These are phyloP conservation scores for Aspergillus sp. DNA, from an alignment of 2,329 filamentous ascomycete genomes.

Conservation along the genomic window DNA sequence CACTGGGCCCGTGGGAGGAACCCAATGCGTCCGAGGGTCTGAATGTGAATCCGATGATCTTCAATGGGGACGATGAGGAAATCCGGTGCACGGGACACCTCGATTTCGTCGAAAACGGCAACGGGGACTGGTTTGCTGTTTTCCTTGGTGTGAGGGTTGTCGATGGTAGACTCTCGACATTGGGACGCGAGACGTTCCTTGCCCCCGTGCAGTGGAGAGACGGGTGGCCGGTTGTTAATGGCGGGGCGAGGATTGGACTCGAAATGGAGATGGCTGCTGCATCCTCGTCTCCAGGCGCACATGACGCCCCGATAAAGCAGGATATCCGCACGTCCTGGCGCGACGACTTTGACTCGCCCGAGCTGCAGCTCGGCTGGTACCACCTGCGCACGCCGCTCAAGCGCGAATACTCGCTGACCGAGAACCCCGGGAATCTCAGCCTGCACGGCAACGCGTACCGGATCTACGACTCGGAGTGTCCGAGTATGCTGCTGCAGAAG, in stretches of 20 bases:
- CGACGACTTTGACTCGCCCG: neutral
- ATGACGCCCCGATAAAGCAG: neutral
- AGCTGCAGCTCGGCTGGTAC: neutral
- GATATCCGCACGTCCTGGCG: neutral
- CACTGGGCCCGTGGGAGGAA: neutral
- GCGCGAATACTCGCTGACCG: neutral
- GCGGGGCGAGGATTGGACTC: neutral
- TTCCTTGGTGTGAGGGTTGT: neutral
- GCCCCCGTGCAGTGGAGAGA: neutral
- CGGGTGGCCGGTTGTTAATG: neutral
- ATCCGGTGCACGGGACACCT: neutral
- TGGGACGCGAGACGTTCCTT: neutral
- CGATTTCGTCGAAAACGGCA: neutral
- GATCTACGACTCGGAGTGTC: neutral
- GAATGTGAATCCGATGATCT: neutral
- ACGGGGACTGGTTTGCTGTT: neutral
- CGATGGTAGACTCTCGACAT: neutral
- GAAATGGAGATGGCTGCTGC: neutral
- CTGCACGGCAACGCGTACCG: slow-evolving; percentile 2
- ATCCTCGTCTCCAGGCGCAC: too few species aligned
- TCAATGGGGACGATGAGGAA: neutral
- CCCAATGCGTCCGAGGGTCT: neutral
- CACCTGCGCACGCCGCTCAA: neutral
- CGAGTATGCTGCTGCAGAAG: neutral
- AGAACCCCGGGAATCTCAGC: neutral